phyloP scores from a whole-genome alignment of 345 rosid genomes.

The Mercurialis annua region DNA sequence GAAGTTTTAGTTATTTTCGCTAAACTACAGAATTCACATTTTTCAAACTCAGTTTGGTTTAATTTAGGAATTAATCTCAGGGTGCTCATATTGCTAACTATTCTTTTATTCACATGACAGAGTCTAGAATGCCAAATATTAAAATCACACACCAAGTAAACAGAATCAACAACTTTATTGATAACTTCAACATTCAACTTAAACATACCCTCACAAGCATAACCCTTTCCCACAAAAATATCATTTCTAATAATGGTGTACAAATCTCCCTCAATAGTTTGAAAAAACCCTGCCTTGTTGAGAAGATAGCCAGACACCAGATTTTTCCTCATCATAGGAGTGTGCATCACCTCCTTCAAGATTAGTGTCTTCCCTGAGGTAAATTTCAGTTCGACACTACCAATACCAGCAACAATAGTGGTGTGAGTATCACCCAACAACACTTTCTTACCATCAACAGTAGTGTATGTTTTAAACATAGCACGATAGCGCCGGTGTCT shows the following conservation, averaged over 20 bases:
- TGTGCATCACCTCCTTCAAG: too few species aligned
- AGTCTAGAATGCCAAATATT: constrained; percentile 4
- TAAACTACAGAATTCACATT: background rate
- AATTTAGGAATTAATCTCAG: background rate
- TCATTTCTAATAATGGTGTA: background rate
- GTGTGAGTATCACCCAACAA: too few species aligned
- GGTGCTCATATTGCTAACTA: background rate
- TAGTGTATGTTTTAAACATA: too few species aligned
- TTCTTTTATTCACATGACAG: constrained; percentile 8
- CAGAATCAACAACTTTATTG: background rate
- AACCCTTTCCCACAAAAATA: background rate
- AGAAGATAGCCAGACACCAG: constrained; percentile 6
- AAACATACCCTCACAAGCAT: too few species aligned
- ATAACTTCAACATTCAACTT: background rate
- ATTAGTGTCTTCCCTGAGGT: background rate
- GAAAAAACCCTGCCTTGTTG: constrained; percentile 1
- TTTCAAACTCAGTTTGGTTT: too few species aligned
- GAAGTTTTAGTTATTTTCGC: background rate
- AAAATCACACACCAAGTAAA: background rate
- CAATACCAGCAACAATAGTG: background rate
- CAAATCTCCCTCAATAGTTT: background rate
- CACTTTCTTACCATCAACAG: background rate
- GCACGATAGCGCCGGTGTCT: too few species aligned
- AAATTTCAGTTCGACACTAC: background rate
- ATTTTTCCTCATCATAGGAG: constrained; percentile 1